Evolutionary conservation across 352 stramenopile species (phyloP).

Genomic region (Globisporangium perplexum): DNA sequence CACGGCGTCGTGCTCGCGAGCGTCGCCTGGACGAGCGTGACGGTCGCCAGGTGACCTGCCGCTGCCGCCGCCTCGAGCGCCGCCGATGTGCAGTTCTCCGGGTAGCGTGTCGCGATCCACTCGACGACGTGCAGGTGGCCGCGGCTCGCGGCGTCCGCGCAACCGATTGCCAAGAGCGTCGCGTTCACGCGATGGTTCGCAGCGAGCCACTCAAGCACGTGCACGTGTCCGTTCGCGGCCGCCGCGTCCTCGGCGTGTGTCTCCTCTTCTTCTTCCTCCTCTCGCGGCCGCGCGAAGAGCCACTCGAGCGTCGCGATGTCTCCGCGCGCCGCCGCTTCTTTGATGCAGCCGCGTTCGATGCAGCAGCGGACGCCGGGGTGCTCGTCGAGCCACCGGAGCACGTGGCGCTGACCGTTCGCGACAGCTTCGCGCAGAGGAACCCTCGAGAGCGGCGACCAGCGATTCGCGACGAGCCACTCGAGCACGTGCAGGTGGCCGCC

Average conservation of each 20-base stretch:
- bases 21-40: not conserved
- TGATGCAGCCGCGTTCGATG: not conserved
- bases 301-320: not conserved
- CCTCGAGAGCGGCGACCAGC: not conserved
- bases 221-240: not conserved
- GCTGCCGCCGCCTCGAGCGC: not conserved
- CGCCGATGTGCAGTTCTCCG: not conserved
- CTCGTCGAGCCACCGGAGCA: not conserved
- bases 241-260: not conserved
- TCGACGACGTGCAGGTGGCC: not conserved
- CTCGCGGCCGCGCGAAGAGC: not conserved
- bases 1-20: not conserved
- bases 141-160: not conserved
- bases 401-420: not conserved
- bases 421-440: not conserved
- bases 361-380: not conserved
- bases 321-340: not conserved
- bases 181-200: not conserved
- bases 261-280: not conserved
- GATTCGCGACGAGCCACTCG: not conserved
- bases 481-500: not conserved
- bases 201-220: not conserved
- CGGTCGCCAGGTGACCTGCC: not conserved
- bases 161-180: not conserved
- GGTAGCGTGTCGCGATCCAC: slow-evolving; percentile 1